phyloP scores from a whole-genome alignment of 768 basidiomycete species.

The Cytidiella melzeri region DNA sequence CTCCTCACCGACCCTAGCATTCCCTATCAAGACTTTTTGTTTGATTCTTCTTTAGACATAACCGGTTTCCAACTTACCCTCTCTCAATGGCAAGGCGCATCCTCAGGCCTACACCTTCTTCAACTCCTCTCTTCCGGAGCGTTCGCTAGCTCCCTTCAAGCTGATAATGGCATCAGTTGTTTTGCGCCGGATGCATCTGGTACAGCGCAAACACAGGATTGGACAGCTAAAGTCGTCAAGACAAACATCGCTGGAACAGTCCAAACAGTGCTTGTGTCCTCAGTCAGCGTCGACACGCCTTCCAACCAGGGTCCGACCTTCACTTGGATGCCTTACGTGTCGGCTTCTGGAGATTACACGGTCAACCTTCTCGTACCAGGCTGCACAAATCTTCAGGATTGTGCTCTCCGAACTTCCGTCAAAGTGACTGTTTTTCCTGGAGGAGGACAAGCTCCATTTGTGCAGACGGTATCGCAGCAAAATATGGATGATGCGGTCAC shows the following conservation, averaged over 20 bases:
- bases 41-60: conserved; percentile 51
- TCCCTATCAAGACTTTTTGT: conserved; percentile 92
- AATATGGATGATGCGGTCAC: conserved; percentile 54
- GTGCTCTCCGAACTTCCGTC: conserved; percentile 73
- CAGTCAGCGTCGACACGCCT: conserved; percentile 57
- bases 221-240: conserved; percentile 56
- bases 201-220: conserved; percentile 58
- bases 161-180: conserved; percentile 62
- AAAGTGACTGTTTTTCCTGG: conserved; percentile 80
- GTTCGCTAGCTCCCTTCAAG: conserved; percentile 67
- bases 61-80: conserved; percentile 89
- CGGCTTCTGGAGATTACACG: conserved; percentile 79
- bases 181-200: conserved; percentile 74
- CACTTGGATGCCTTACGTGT: conserved; percentile 91
- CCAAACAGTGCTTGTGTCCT: conserved; percentile 66
- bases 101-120: conserved; percentile 83
- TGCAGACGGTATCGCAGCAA: conserved; percentile 70
- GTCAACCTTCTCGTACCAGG: conserved; percentile 85
- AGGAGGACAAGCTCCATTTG: conserved; percentile 52
- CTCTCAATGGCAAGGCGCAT: conserved; percentile 64
- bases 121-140: conserved; percentile 91
- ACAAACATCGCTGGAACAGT: conserved; percentile 79
- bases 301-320: conserved; percentile 64
- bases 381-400: conserved; percentile 76
- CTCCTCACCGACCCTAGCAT: conserved; percentile 70